phyloP scores from a whole-genome alignment of 495 filamentous ascomycete species.

The Xylaria intraflava region DNA sequence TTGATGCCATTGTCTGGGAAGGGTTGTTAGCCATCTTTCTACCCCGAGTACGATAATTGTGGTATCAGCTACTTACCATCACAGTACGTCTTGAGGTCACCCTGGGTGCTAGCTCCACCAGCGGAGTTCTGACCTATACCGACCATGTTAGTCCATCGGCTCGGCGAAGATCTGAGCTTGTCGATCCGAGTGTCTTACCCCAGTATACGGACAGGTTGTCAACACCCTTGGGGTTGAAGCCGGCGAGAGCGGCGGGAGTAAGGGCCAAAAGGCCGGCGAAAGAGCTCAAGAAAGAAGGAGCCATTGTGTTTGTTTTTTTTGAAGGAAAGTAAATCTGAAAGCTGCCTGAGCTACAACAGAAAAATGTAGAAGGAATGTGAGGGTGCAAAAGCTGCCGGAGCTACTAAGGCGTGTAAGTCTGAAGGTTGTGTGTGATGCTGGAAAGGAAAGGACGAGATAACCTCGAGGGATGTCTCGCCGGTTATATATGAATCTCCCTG shows the following conservation, averaged over 20 bases:
- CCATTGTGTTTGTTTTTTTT: slow-evolving; percentile 17
- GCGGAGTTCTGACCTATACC: slow-evolving; percentile 45
- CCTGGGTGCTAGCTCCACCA: slow-evolving; percentile 35
- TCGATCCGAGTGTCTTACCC: slow-evolving; percentile 32
- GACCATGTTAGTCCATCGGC: background rate
- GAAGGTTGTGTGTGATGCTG: slow-evolving; percentile 1
- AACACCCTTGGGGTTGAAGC: slow-evolving; percentile 43
- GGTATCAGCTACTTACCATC: slow-evolving; percentile 38
- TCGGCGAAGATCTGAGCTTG: slow-evolving; percentile 8
- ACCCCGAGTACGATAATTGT: no score
- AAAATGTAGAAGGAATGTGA: slow-evolving; percentile 6
- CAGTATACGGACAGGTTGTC: slow-evolving; percentile 62
- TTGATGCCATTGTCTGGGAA: slow-evolving; percentile 25
- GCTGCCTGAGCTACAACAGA: slow-evolving; percentile 10
- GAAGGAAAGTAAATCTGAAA: slow-evolving; percentile 3
- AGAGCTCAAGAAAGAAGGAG: slow-evolving; percentile 20
- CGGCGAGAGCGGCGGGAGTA: slow-evolving; percentile 28
- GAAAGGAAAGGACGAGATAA: background rate
- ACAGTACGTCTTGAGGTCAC: slow-evolving; percentile 46
- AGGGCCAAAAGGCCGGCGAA: slow-evolving; percentile 23
- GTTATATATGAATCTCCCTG: slow-evolving; percentile 4
- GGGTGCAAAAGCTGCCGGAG: slow-evolving; percentile 8
- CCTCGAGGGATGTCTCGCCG: background rate
- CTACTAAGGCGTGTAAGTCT: background rate
- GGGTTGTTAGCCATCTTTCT: no score